Base-by-base conservation (phyloP, 805 yeast species). In the Suhomyces sp. region DNA sequence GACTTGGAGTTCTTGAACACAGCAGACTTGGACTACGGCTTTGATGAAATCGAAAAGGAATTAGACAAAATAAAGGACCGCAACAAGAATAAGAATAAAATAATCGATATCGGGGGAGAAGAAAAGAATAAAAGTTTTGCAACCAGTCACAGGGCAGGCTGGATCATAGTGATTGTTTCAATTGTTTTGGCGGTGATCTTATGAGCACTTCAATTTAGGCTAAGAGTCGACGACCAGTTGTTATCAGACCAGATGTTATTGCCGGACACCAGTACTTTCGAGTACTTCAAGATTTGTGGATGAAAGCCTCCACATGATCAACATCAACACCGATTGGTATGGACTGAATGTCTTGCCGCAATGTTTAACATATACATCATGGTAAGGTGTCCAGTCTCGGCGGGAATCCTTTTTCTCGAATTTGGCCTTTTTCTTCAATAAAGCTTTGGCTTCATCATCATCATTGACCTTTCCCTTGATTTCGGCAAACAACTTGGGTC, bases 241-340 rank as follows among this genome's bases (percentile, higher is more conserved):
- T n/a, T n/a, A n/a, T n/a, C n/a, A n/a, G n/a, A n/a, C n/a, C n/a
- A n/a, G n/a, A n/a, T n/a, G n/a, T n/a, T n/a, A n/a, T n/a, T 12
- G 12, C 2, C 33, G 8, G 23, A 31, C 15, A 10, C 33, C 24
- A 4, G 35, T 24, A 31, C 26, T 37, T 25, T 29, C 35, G 33
- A 68, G 49, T 2, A 63, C 79, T 1, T 72, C 81, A 28, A 81
- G 64, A 37, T 74, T 64, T 2, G 83, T 79, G 21, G 76, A 65
- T 14, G 84, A 70, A 17, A 83, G 46, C 41, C 88, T 69, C 96
- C 96, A 88, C 42, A 86, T 53, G 3, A 85, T 44, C 50, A 83
- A 52, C 86, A 83, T 84, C 33, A 84, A 72, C 3, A 77, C 74
- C 16, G 83, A 70, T 36, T 81, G 65, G 53, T 81, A 81, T 0